phyloP scores from a whole-genome alignment of 129 eudicot species.

The Flaveria trinervia region DNA sequence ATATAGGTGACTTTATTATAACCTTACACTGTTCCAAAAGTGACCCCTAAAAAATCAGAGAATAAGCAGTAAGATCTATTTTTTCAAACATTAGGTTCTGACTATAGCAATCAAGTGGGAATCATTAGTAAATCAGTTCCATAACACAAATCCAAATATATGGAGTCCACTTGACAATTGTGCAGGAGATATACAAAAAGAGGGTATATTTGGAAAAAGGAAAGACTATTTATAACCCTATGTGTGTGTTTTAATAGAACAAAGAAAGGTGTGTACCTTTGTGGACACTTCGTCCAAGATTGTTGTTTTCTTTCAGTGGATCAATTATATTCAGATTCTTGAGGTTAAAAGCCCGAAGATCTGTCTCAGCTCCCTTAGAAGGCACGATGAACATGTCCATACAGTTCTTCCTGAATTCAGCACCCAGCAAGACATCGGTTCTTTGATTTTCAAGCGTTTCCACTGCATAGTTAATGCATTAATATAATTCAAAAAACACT shows the following conservation, averaged over 20 bases:
- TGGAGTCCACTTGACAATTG: not conserved
- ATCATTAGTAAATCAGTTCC: not conserved
- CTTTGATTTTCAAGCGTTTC: slow-evolving; percentile 42
- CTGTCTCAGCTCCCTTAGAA: slow-evolving; percentile 49
- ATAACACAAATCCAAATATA: not conserved
- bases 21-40: not conserved
- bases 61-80: not conserved
- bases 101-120: not conserved
- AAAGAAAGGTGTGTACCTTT: slow-evolving; percentile 48
- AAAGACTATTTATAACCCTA: not conserved
- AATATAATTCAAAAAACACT: not conserved
- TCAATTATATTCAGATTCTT: slow-evolving; percentile 88
- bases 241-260: not conserved
- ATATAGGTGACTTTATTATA: too few species aligned
- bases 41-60: not conserved
- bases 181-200: not conserved
- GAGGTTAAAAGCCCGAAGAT: slow-evolving; percentile 46
- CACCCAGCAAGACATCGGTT: slow-evolving; percentile 47
- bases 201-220: not conserved
- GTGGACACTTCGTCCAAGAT: slow-evolving; percentile 93
- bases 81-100: not conserved
- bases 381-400: slow-evolving; percentile 71
- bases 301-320: slow-evolving; percentile 85
- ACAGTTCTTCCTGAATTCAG: slow-evolving; percentile 60
- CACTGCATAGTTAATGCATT: slow-evolving; percentile 37